Percentiles rank a stretch among this genome's conserved stretches.
Conservation (phyloP, 495 filamentous ascomycete genomes). For the Penicillium coffeae region DNA sequence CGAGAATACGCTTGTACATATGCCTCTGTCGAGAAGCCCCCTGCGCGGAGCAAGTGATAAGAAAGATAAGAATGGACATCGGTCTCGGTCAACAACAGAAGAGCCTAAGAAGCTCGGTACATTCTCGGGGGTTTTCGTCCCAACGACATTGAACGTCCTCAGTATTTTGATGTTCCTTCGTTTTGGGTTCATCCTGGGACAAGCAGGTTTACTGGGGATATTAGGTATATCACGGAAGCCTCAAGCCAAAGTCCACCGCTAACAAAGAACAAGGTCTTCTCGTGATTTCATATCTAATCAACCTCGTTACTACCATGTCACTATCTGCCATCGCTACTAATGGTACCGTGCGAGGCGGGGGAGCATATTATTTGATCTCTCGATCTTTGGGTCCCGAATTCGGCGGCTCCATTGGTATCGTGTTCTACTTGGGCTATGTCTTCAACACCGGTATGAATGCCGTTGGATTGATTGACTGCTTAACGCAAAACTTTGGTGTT, state of each 20-base stretch:
- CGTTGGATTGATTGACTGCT: slow-evolving; percentile 79
- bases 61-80: slow-evolving; percentile 37
- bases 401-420: slow-evolving; percentile 85
- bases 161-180: slow-evolving; percentile 91
- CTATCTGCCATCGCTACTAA: slow-evolving; percentile 88
- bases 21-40: slow-evolving; percentile 21
- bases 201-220: slow-evolving; percentile 75
- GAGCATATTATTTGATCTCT: slow-evolving; percentile 87
- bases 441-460: slow-evolving; percentile 89
- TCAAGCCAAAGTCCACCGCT: slow-evolving; percentile 5
- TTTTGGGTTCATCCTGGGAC: slow-evolving; percentile 76
- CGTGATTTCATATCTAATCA: slow-evolving; percentile 67
- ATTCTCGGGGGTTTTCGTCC: slow-evolving; percentile 80
- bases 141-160: slow-evolving; percentile 81
- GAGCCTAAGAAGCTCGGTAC: slow-evolving; percentile 62
- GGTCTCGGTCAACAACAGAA: slow-evolving; percentile 45
- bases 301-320: slow-evolving; percentile 79
- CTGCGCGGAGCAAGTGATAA: slow-evolving; percentile 30
- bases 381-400: slow-evolving; percentile 84
- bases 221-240: slow-evolving; percentile 50
- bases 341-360: slow-evolving; percentile 82
- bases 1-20: slow-evolving; percentile 8
- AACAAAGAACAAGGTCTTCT: slow-evolving; percentile 57
- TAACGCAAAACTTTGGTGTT: slow-evolving; percentile 70
- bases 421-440: slow-evolving; percentile 81